Conservation (phyloP, 805 yeast species). For the Debaryomyces hansenii region DNA sequence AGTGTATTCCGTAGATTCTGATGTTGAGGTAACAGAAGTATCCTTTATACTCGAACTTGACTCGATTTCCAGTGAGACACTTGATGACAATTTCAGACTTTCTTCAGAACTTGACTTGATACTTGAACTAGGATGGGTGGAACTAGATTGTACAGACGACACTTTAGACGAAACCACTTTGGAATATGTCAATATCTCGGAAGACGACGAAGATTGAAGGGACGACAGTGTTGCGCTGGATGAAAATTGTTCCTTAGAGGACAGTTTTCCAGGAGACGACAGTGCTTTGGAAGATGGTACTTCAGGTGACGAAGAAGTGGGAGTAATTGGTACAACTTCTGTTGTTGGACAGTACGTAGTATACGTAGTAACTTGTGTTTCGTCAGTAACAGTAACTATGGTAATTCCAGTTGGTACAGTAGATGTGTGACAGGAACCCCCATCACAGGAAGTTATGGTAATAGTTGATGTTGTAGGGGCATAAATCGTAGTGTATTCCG, state of each 20-base stretch:
- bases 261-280: too few species aligned
- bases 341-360: slow-evolving; percentile 19
- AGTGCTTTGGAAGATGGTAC: neutral
- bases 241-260: too few species aligned
- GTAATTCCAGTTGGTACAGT: slow-evolving; percentile 25
- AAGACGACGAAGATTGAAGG: too few species aligned
- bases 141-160: too few species aligned
- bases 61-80: neutral
- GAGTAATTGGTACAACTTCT: neutral
- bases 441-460: slow-evolving; percentile 9
- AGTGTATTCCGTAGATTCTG: neutral
- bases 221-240: too few species aligned
- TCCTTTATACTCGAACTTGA: neutral
- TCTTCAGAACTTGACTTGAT: neutral
- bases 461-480: slow-evolving; percentile 15
- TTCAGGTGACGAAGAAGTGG: neutral
- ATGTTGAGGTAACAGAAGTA: neutral
- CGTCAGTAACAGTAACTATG: slow-evolving; percentile 8
- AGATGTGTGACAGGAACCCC: slow-evolving; percentile 11
- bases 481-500: slow-evolving; percentile 10
- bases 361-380: slow-evolving; percentile 8
- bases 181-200: too few species aligned
- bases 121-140: too few species aligned
- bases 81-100: neutral
- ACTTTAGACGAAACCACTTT: neutral